Base-by-base conservation (phyloP, 2,329 filamentous ascomycete species). In the Venturia nashicola region DNA sequence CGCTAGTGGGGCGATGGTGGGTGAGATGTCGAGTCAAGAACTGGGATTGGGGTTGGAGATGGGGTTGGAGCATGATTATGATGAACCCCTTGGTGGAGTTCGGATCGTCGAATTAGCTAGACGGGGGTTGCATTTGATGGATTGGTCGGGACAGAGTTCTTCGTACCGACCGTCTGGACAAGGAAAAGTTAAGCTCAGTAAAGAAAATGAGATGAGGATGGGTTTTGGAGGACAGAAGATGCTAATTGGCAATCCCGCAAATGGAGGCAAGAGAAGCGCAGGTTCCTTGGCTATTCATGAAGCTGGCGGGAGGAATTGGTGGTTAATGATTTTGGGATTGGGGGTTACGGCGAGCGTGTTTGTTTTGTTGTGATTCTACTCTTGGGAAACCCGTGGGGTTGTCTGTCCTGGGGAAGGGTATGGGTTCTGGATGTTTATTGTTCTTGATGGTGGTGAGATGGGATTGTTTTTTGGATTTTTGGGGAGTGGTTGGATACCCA, bases 281-380 rank as follows among this genome's bases (percentile, higher is more conserved):
- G 51, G 32, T 57, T 11, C 61, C 11, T 7, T 23, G 12, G 61
- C 11, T 23, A 16, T 36, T 2, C 18, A 12, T n/a, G 36, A 20
- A 2, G 61, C 16, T 23, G 61, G 36, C 5, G 20, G 46, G 9
- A 23, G 51, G 36, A 63, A 3, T 51, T 57, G 27, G 48, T 63
- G 51, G 57, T 42, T 63, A 1, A 63, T 63, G 61, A 0, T 16
- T 16, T 46, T 46, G 12, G 61, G 46, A 12, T 43, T 63, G 34
- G 42, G n/a, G 2, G 23, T 63, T 32, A 63, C 61, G 27, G 61
- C 61, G 9, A 32, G 20, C 8, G 44, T 63, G 27, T 63, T 63
- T 51, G 46, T 57, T n/a, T 36, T 48, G 39, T n/a, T 62, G 44
- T 62, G 12, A 62, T 14, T 27, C 27, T 27, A 4, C 2, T 27